phyloP scores from a whole-genome alignment of 2,329 filamentous ascomycete species.

The Aspergillus eucalypticola region DNA sequence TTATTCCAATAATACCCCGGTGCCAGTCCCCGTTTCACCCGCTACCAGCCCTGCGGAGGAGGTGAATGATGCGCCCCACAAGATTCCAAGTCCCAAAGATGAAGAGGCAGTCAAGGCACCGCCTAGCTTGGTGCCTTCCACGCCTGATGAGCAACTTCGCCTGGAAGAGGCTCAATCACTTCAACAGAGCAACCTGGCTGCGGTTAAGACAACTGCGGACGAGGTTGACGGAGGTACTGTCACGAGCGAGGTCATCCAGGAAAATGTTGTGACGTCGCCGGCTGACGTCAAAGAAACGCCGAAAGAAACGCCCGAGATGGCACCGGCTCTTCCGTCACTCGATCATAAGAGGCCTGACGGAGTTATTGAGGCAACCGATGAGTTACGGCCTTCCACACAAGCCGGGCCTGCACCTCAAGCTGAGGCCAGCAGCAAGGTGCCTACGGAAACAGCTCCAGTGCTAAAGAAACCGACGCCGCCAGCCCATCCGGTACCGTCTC shows the following conservation, averaged over 20 bases:
- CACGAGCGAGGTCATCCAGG: constrained; percentile 31
- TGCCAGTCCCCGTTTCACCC: constrained; percentile 66
- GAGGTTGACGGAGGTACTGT: constrained; percentile 13
- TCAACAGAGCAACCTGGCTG: constrained; percentile 24
- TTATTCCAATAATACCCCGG: constrained; percentile 72
- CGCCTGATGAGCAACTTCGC: constrained; percentile 61
- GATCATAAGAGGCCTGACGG: constrained; percentile 19
- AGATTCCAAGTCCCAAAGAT: constrained; percentile 40
- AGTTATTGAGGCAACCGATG: constrained; percentile 12
- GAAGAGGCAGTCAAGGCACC: constrained; percentile 26
- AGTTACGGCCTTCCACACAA: constrained; percentile 20
- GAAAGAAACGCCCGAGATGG: constrained; percentile 20
- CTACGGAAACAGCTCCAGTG: constrained; percentile 18
- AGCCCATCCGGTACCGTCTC: constrained; percentile 32
- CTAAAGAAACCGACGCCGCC: constrained; percentile 30
- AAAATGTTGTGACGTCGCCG: constrained; percentile 20
- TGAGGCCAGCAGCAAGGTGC: constrained; percentile 17
- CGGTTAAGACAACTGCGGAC: constrained; percentile 25
- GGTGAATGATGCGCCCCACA: constrained; percentile 40
- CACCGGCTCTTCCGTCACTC: constrained; percentile 2
- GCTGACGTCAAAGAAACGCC: constrained; percentile 20
- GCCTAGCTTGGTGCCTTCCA: constrained; percentile 44
- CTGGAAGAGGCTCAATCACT: constrained; percentile 55
- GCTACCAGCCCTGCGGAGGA: constrained; percentile 75
- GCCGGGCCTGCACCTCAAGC: constrained; percentile 11